Conservation (phyloP, 2,329 filamentous ascomycete species). For the Ophiostoma quercus region DNA sequence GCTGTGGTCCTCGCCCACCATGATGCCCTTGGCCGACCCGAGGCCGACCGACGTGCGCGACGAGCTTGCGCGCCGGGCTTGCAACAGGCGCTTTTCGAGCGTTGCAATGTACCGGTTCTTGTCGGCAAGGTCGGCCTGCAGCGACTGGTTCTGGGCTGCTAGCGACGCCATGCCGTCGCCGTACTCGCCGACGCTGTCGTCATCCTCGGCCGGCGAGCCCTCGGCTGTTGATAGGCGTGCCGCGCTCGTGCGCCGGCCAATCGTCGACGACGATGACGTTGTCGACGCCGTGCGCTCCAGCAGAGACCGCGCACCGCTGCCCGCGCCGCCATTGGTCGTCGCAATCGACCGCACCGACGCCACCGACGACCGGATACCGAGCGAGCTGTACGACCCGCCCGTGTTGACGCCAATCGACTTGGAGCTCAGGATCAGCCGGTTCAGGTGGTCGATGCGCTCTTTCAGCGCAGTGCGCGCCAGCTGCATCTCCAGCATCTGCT, state of each 20-base stretch:
- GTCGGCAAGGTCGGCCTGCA: slow-evolving; percentile 92
- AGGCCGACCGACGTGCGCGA: slow-evolving; percentile 77
- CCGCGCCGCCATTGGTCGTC: slow-evolving; percentile 49
- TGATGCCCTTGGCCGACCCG: slow-evolving; percentile 52
- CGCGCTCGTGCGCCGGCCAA: slow-evolving; percentile 48
- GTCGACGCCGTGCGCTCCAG: slow-evolving; percentile 63
- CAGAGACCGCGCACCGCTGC: slow-evolving; percentile 37
- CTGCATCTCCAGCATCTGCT: slow-evolving; percentile 98
- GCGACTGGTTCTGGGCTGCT: slow-evolving; percentile 77
- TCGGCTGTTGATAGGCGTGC: slow-evolving; percentile 39
- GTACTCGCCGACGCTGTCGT: slow-evolving; percentile 72
- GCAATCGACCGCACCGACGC: slow-evolving; percentile 37
- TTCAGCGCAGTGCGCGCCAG: slow-evolving; percentile 91
- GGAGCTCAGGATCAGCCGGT: slow-evolving; percentile 88
- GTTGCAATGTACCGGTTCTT: slow-evolving; percentile 96
- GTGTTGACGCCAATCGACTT: slow-evolving; percentile 92
- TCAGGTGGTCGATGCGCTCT: slow-evolving; percentile 94
- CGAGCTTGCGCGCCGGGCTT: slow-evolving; percentile 84
- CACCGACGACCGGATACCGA: slow-evolving; percentile 64
- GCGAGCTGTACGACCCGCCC: slow-evolving; percentile 63
- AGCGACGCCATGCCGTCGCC: slow-evolving; percentile 81
- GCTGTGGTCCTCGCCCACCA: slow-evolving; percentile 74
- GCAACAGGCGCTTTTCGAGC: slow-evolving; percentile 82
- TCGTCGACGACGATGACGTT: slow-evolving; percentile 57
- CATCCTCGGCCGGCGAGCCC: slow-evolving; percentile 49